Evolutionary conservation across 2,329 filamentous ascomycete species (phyloP), one percentile per base, ranked within the genome.

Genomic region (Xylariaceae sp.): DNA sequence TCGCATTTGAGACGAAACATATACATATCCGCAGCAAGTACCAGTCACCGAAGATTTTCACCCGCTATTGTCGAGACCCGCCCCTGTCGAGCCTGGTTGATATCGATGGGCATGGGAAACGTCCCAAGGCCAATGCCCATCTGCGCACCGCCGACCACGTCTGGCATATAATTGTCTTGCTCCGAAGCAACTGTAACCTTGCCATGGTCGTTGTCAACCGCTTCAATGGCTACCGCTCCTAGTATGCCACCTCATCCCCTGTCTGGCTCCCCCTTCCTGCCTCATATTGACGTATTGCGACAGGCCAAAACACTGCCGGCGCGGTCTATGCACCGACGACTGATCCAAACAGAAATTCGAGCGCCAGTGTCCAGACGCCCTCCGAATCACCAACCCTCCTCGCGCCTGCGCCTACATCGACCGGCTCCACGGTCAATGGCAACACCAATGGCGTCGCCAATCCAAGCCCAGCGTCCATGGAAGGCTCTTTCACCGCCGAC

Each of bases 161-260:
- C 49, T 58, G 40, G 49, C 57, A 59, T 52, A 54, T 45, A 43
- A 57, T 35, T 44, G 19, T 42, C 27, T 46, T 32, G 27, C 50
- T 45, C 41, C 42, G 51, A 38, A 53, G 36, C 39, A 14, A 17
- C 41, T 49, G 35, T 45, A 47, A 48, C 51, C 52, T 47, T 63
- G 61, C 59, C 59, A 62, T 64, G 61, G 47, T 62, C 53, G 54
- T 47, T 49, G 55, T 50, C 55, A 51, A 39, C 48, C 45, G 45
- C 48, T 50, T 54, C 58, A 61, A 64, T 64, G 62, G 62, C 62
- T 62, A 63, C 62, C 47, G 47, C 55, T 53, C 57, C 61, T 55
- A 59, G 62, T 64, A 60, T 47, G 59, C 47, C 36, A 15, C 49
- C 42, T 48, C 22, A 39, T 43, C 18, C 40, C 19, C 45, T 32